Conservation (phyloP, 2,329 filamentous ascomycete species). For the Neofusicoccum laricinum region DNA sequence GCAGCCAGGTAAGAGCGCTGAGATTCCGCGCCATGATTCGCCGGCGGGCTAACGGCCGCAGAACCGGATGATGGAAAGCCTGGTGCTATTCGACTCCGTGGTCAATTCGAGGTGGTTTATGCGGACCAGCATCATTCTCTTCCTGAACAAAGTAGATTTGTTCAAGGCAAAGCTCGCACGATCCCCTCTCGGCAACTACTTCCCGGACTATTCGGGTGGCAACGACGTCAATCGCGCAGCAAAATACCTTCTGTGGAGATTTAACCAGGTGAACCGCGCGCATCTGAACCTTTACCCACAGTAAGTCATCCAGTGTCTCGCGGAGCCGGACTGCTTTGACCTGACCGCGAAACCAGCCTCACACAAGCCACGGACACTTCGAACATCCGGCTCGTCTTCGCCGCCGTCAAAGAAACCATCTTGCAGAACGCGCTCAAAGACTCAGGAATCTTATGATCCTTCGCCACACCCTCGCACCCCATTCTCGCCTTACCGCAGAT, state of each 20-base stretch:
- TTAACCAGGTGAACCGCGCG: conserved; percentile 96
- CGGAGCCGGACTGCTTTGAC: neutral
- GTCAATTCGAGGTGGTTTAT: conserved; percentile 99
- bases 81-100: conserved; percentile 94
- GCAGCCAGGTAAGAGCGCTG: conserved; percentile 73
- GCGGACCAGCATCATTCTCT: conserved; percentile 96
- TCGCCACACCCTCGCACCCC: conserved; percentile 6
- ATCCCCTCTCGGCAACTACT: conserved; percentile 90
- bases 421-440: conserved; percentile 97
- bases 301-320: conserved; percentile 56
- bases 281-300: conserved; percentile 97
- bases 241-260: conserved; percentile 96
- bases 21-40: too few species aligned
- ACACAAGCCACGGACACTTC: conserved; percentile 99
- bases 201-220: conserved; percentile 95
- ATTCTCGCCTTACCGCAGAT: conserved; percentile 9
- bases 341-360: conserved; percentile 57
- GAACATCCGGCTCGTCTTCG: conserved; percentile 96
- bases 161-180: conserved; percentile 92
- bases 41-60: conserved; percentile 41
- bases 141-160: conserved; percentile 97
- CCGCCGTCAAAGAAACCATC: conserved; percentile 97
- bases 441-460: conserved; percentile 74
- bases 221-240: conserved; percentile 98
- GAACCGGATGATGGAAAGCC: conserved; percentile 99